Conservation (phyloP, 2,329 filamentous ascomycete genomes). For the Exophiala lecanii-corni region DNA sequence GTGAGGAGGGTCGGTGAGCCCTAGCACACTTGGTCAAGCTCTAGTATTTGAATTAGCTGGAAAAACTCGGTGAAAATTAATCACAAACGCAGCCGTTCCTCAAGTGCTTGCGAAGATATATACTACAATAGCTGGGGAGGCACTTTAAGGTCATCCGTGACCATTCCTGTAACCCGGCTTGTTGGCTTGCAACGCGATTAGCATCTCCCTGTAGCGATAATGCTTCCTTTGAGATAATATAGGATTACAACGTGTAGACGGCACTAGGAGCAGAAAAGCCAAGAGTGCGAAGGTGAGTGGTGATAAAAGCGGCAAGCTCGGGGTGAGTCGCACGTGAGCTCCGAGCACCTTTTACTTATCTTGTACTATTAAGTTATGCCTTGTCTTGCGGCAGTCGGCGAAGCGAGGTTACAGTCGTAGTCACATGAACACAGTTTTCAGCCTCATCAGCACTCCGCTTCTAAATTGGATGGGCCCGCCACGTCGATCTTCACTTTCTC, state of each 20-base stretch:
- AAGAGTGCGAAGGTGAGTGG: not conserved
- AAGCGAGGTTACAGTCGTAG: too few relatives aligned
- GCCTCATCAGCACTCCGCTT: too few relatives aligned
- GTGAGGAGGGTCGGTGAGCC: not conserved
- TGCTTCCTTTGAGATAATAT: slow-evolving; percentile 1
- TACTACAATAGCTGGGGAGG: not conserved
- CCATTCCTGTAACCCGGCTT: not conserved
- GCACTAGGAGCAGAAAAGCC: not conserved
- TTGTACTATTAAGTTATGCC: too few relatives aligned
- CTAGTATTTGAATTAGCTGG: slow-evolving; percentile 1
- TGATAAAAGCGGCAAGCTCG: not conserved
- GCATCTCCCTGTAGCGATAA: not conserved
- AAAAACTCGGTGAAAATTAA: not conserved
- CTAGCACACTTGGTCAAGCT: not conserved
- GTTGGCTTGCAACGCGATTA: not conserved
- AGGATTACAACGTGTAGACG: not conserved
- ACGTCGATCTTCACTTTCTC: too few relatives aligned
- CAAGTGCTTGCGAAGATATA: not conserved
- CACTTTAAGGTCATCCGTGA: slow-evolving; percentile 1
- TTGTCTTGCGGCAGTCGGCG: too few relatives aligned
- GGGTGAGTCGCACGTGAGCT: not conserved
- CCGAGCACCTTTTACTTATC: not conserved
- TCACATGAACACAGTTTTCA: too few relatives aligned
- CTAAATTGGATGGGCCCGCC: too few relatives aligned
- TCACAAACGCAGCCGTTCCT: not conserved